Evolutionary conservation across 768 basidiomycete species (phyloP).

Genomic region (Mycena floridula): DNA sequence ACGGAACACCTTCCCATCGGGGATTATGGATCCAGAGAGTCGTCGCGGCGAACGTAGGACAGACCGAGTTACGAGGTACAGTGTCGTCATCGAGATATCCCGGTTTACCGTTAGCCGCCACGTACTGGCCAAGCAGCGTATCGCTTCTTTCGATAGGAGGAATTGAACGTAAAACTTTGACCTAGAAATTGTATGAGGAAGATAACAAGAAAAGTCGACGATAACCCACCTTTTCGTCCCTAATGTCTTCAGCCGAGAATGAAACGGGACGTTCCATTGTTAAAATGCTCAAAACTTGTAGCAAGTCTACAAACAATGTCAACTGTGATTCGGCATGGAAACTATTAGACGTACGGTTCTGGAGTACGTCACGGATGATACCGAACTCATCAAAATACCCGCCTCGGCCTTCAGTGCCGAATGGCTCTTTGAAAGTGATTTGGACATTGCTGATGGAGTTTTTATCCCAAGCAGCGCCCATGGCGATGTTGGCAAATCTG

Average conservation of each 20-base stretch:
- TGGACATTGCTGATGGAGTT: slow-evolving; percentile 95
- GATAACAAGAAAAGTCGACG: no score
- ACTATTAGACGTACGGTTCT: slow-evolving; percentile 77
- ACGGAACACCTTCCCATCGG: slow-evolving; percentile 98
- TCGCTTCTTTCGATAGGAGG: slow-evolving; percentile 73
- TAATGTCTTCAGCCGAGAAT: slow-evolving; percentile 94
- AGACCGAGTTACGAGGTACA: slow-evolving; percentile 85
- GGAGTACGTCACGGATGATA: slow-evolving; percentile 94
- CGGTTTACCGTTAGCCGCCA: slow-evolving; percentile 84
- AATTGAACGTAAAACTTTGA: slow-evolving; percentile 92
- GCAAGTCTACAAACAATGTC: slow-evolving; percentile 56
- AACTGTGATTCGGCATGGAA: slow-evolving; percentile 6
- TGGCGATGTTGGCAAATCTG: slow-evolving; percentile 89
- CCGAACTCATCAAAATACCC: slow-evolving; percentile 99
- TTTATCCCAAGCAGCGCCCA: slow-evolving; percentile 91
- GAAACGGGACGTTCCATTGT: slow-evolving; percentile 99
- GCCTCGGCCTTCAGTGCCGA: slow-evolving; percentile 99
- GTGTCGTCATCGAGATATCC: slow-evolving; percentile 98
- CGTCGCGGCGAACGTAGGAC: slow-evolving; percentile 91
- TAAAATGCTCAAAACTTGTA: slow-evolving; percentile 91
- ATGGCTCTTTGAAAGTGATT: slow-evolving; percentile 99
- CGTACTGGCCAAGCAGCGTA: slow-evolving; percentile 92
- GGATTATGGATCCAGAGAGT: slow-evolving; percentile 92
- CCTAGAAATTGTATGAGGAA: slow-evolving; percentile 40
- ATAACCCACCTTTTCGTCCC: slow-evolving; percentile 84